Percentiles rank a stretch among this genome's conserved stretches.
These are phyloP conservation scores for Singerocomus inundabilis DNA, from an alignment of 1,284 basidiomycete species.

Conservation along the genomic window DNA sequence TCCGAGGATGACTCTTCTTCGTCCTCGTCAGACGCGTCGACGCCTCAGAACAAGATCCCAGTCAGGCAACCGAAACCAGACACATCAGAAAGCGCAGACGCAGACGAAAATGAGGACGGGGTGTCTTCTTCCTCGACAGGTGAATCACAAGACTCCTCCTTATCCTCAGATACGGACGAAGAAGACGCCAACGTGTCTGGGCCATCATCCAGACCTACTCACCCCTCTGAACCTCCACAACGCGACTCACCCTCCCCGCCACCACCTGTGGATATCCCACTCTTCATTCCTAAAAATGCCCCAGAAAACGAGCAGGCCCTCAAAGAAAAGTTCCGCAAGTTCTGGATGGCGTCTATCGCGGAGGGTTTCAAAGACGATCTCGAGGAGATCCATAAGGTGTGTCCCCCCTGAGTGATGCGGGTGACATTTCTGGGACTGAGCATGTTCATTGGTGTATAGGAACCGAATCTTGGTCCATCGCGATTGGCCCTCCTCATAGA, in stretches of 20 bases:
- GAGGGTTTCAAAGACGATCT: conserved; percentile 78
- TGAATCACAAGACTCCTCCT: conserved; percentile 11
- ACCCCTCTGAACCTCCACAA: conserved; percentile 11
- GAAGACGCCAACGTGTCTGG: conserved; percentile 4
- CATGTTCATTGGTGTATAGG: conserved; percentile 40
- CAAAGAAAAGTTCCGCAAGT: conserved; percentile 66
- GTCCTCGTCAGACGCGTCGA: conserved; percentile 21
- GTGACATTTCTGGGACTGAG: neutral
- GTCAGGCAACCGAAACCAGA: conserved; percentile 1
- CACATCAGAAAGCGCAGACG: neutral
- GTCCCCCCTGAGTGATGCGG: neutral
- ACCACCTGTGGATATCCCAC: conserved; percentile 39
- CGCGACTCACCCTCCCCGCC: conserved; percentile 50
- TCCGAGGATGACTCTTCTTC: conserved; percentile 38
- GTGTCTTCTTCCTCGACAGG: conserved; percentile 34
- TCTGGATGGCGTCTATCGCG: conserved; percentile 78
- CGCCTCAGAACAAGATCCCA: conserved; percentile 4
- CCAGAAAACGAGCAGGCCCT: conserved; percentile 49
- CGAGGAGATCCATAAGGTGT: conserved; percentile 69
- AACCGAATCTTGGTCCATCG: conserved; percentile 65
- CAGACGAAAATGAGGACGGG: conserved; percentile 8
- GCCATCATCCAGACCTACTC: conserved; percentile 8
- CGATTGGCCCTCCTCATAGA: conserved; percentile 71
- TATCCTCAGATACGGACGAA: conserved; percentile 21
- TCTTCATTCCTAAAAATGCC: conserved; percentile 46